Evolutionary conservation across 2,329 filamentous ascomycete genomes (phyloP).

Genomic region (Diplodia corticola): DNA sequence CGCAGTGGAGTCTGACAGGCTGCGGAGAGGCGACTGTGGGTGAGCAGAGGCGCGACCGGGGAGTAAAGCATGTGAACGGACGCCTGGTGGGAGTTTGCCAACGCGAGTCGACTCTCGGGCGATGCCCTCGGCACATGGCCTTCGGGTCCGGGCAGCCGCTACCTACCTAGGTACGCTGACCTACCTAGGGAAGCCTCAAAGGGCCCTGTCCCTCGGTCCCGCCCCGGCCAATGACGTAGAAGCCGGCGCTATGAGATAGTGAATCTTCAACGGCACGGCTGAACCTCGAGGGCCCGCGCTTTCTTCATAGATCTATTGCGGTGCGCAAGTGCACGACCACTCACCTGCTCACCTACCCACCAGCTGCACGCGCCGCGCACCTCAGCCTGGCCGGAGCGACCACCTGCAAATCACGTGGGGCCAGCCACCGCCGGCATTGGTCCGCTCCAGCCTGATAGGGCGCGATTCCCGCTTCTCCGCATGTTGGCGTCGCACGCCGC

Average conservation of each 20-base stretch:
- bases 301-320: not conserved
- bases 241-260: not conserved
- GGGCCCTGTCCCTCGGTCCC: not conserved
- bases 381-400: not conserved
- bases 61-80: not conserved
- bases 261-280: not conserved
- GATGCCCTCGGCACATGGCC: not conserved
- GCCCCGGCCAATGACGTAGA: conserved; percentile 7
- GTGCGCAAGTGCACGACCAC: not conserved
- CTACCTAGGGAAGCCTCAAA: not conserved
- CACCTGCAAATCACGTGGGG: not conserved
- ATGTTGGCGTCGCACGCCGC: not conserved
- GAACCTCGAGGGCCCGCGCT: not conserved
- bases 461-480: not conserved
- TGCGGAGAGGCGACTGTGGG: not conserved
- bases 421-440: not conserved
- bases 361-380: not conserved
- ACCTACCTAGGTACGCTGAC: no score
- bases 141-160: not conserved
- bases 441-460: not conserved
- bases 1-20: not conserved
- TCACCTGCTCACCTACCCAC: no score
- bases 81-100: not conserved
- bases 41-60: not conserved
- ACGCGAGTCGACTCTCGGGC: conserved; percentile 8